phyloP scores from a whole-genome alignment of 1,284 basidiomycete species.

The Moesziomyces sp. region DNA sequence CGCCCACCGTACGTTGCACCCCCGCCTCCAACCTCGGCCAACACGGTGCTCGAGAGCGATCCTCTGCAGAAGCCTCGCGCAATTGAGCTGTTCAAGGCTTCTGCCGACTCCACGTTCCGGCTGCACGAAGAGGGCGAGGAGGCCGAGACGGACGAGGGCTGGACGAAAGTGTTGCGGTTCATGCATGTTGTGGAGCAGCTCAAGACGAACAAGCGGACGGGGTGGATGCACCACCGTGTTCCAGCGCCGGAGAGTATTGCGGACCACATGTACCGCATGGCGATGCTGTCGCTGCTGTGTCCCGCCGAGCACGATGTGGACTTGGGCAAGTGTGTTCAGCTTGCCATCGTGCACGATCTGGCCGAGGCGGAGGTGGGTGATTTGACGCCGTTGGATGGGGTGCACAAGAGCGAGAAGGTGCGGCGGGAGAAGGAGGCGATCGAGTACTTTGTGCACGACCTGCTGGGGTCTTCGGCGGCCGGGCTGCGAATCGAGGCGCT shows the following conservation, averaged over 20 bases:
- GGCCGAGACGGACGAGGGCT: constrained; percentile 43
- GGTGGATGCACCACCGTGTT: constrained; percentile 65
- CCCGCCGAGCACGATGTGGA: constrained; percentile 73
- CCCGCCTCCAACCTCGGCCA: constrained; percentile 54
- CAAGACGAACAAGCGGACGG: constrained; percentile 65
- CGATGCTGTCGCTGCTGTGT: constrained; percentile 84
- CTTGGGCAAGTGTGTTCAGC: constrained; percentile 81
- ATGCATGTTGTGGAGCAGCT: constrained; percentile 63
- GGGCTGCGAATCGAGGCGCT: constrained; percentile 80
- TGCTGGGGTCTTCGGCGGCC: constrained; percentile 84
- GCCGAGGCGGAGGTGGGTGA: constrained; percentile 98
- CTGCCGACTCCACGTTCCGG: constrained; percentile 34
- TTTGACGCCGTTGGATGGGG: constrained; percentile 88
- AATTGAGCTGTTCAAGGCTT: constrained; percentile 38
- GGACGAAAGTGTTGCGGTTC: constrained; percentile 56
- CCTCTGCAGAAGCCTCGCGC: constrained; percentile 42
- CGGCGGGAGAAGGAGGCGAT: constrained; percentile 88
- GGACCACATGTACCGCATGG: constrained; percentile 99
- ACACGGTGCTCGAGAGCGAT: constrained; percentile 45
- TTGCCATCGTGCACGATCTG: constrained; percentile 91
- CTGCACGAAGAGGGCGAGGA: constrained; percentile 47
- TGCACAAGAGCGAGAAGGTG: constrained; percentile 82
- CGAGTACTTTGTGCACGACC: constrained; percentile 86
- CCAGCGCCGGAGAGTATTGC: constrained; percentile 75
- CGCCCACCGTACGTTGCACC: constrained; percentile 58